phyloP scores from a whole-genome alignment of 1,139 yeast species.

The Nakaseomyces kungkrabaensis region DNA sequence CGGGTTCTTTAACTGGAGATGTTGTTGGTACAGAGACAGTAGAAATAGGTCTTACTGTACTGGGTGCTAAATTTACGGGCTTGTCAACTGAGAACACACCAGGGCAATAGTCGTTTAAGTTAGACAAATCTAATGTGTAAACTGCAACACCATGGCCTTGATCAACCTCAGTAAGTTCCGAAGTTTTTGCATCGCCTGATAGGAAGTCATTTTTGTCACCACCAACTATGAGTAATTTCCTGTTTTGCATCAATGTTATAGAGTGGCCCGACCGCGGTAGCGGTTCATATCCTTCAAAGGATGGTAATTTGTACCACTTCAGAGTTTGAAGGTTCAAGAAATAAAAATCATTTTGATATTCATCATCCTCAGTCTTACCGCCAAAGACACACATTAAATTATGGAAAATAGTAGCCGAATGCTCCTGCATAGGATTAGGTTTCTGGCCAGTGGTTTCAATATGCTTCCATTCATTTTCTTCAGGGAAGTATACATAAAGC shows the following conservation, averaged over 20 bases:
- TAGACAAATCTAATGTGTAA: conserved; percentile 2
- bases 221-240: conserved; percentile 73
- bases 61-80: background rate
- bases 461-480: conserved; percentile 50
- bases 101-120: conserved; percentile 3
- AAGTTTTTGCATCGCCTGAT: background rate
- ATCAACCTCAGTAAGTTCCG: background rate
- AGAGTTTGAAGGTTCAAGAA: conserved; percentile 61
- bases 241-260: conserved; percentile 51
- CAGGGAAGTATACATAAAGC: conserved; percentile 69
- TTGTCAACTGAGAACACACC: conserved; percentile 2
- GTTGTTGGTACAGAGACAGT: background rate
- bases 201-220: conserved; percentile 60
- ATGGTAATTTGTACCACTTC: conserved; percentile 57
- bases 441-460: conserved; percentile 43
- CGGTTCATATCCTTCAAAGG: conserved; percentile 42
- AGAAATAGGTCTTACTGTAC: background rate
- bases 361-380: conserved; percentile 69
- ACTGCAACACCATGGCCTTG: conserved; percentile 1
- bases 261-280: conserved; percentile 88
- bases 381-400: conserved; percentile 78
- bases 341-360: conserved; percentile 52
- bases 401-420: conserved; percentile 66
- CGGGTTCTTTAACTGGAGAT: background rate
- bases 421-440: conserved; percentile 87